Evolutionary conservation across 2,329 filamentous ascomycete species (phyloP).

Genomic region (Phyllosticta citriasiana): DNA sequence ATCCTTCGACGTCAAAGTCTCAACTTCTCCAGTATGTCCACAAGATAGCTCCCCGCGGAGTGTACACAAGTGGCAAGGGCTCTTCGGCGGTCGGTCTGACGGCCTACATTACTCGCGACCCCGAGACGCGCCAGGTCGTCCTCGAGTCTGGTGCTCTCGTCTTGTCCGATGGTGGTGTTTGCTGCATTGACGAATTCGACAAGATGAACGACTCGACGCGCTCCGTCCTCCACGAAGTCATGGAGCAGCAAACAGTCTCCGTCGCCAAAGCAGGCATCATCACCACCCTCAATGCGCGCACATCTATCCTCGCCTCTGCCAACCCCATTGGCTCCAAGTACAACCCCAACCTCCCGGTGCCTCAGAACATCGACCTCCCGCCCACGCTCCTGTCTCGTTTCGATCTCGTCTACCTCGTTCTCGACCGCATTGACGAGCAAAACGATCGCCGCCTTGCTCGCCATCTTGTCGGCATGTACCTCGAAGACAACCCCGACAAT

Average conservation of each 20-base stretch:
- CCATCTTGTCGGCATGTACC: slow-evolving; percentile 90
- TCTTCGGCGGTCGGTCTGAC: slow-evolving; percentile 68
- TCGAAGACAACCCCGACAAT: slow-evolving; percentile 87
- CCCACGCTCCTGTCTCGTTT: slow-evolving; percentile 93
- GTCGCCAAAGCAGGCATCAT: slow-evolving; percentile 72
- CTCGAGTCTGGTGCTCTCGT: slow-evolving; percentile 67
- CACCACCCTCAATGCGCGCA: slow-evolving; percentile 86
- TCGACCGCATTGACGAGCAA: slow-evolving; percentile 87
- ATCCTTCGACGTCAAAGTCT: slow-evolving; percentile 93
- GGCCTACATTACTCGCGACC: slow-evolving; percentile 66
- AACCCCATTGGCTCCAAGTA: slow-evolving; percentile 98
- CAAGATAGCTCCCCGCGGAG: slow-evolving; percentile 86
- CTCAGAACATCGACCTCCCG: slow-evolving; percentile 95
- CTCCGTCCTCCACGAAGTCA: slow-evolving; percentile 68
- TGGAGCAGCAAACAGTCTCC: slow-evolving; percentile 72
- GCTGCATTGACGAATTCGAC: slow-evolving; percentile 72
- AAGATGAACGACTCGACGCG: slow-evolving; percentile 69
- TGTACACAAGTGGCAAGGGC: slow-evolving; percentile 68
- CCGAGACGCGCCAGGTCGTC: slow-evolving; percentile 62
- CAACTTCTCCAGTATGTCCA: slow-evolving; percentile 91
- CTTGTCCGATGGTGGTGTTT: slow-evolving; percentile 63
- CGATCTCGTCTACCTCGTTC: slow-evolving; percentile 90
- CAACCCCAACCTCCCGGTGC: slow-evolving; percentile 89
- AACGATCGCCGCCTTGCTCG: slow-evolving; percentile 80
- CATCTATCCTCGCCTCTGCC: slow-evolving; percentile 89